These are phyloP conservation scores for Fusarium transvaalense DNA, from an alignment of 2,329 filamentous ascomycete species.

Conservation along the genomic window DNA sequence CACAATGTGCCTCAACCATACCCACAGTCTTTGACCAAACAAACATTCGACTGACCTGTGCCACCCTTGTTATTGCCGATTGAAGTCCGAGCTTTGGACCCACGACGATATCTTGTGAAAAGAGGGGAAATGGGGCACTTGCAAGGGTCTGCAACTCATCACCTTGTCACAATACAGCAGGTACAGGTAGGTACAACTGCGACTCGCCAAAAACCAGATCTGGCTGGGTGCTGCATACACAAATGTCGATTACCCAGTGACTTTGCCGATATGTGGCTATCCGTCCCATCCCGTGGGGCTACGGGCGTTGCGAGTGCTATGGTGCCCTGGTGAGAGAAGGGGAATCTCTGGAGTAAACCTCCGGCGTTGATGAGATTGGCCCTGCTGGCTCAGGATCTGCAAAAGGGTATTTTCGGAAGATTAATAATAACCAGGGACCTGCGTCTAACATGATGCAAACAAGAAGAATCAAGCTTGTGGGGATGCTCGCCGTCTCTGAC, in stretches of 20 bases:
- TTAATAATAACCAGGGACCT: constrained; percentile 42
- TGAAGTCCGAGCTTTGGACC: constrained; percentile 37
- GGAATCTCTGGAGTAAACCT: constrained; percentile 29
- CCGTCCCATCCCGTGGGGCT: constrained; percentile 36
- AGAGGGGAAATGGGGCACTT: constrained; percentile 29
- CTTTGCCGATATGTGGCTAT: constrained; percentile 39
- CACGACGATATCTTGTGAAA: constrained; percentile 33
- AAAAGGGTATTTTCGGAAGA: constrained; percentile 35
- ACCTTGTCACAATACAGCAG: constrained; percentile 4
- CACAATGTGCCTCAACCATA: constrained; percentile 19
- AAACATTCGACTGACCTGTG: constrained; percentile 20
- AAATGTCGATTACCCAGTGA: constrained; percentile 33
- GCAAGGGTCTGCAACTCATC: constrained; percentile 27
- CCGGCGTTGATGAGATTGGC: constrained; percentile 20
- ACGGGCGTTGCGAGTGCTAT: constrained; percentile 4
- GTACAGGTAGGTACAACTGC: constrained; percentile 4
- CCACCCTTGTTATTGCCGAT: constrained; percentile 39
- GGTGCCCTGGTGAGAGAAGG: constrained; percentile 19
- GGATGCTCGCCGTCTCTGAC: constrained; percentile 18
- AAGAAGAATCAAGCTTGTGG: constrained; percentile 28
- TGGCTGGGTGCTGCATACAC: constrained; percentile 13
- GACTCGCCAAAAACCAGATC: constrained; percentile 16
- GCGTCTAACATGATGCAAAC: constrained; percentile 36
- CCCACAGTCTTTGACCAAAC: constrained; percentile 12
- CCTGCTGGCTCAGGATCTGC: constrained; percentile 33